phyloP scores from a whole-genome alignment of 129 eudicot genomes.

The Centaurea solstitialis region DNA sequence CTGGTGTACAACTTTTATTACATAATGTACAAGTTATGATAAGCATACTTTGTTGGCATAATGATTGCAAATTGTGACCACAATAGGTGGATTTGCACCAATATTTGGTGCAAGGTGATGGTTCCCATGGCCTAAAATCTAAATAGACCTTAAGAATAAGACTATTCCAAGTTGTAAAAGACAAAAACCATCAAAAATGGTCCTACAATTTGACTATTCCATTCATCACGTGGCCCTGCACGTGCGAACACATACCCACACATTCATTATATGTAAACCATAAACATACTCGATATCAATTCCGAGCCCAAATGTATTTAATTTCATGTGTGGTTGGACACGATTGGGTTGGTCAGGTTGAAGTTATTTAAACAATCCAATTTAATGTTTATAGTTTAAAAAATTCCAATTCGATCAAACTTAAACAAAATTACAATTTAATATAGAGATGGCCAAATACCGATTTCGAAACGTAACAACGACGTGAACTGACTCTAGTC shows the following conservation, averaged over 20 bases:
- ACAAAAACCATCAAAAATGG: conserved; percentile 30
- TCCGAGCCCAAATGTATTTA: background rate
- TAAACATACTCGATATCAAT: background rate
- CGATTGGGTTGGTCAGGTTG: too few relatives aligned
- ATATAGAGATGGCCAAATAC: too few relatives aligned
- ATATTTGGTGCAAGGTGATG: conserved; percentile 19
- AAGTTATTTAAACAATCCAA: too few relatives aligned
- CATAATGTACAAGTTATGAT: background rate
- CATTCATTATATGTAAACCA: conserved; percentile 6
- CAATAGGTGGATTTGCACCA: conserved; percentile 19
- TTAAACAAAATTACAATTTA: too few relatives aligned
- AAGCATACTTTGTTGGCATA: background rate
- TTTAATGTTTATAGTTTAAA: too few relatives aligned
- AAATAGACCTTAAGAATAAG: conserved; percentile 11
- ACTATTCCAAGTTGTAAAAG: conserved; percentile 23
- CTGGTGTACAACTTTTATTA: background rate
- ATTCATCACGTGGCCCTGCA: conserved; percentile 2
- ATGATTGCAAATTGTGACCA: conserved; percentile 6
- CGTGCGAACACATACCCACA: conserved; percentile 22
- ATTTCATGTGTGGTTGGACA: too few relatives aligned
- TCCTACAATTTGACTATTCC: conserved; percentile 13
- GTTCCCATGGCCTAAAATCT: conserved; percentile 14
- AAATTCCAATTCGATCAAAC: too few relatives aligned
- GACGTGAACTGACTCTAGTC: too few relatives aligned
- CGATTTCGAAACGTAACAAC: too few relatives aligned